A percentile compares a stretch with the other conserved stretches of the same genome.
These are phyloP conservation scores for Telopea speciosissima DNA, from an alignment of 177 flowering plant genomes.

Conservation along the genomic window DNA sequence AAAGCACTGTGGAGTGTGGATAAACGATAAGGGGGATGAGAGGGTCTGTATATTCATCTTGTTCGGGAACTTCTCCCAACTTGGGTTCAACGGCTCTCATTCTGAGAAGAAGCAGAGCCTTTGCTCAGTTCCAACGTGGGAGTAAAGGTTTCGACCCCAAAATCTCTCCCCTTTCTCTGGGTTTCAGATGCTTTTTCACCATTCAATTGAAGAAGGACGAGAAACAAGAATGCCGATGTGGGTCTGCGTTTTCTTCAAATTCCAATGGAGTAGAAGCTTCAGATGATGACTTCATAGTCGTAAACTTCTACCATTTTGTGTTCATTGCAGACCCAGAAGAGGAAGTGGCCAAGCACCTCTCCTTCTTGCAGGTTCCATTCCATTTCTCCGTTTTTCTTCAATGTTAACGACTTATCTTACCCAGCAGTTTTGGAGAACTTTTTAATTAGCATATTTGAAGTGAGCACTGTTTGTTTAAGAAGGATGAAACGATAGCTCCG, in stretches of 20 bases:
- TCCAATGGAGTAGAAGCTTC: neutral
- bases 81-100: neutral
- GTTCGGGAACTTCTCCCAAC: constrained; percentile 1
- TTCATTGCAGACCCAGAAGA: constrained; percentile 46
- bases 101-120: neutral
- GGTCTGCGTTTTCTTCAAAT: constrained; percentile 6
- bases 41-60: constrained; percentile 5
- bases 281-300: constrained; percentile 44
- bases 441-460: neutral
- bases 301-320: constrained; percentile 69
- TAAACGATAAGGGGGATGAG: neutral
- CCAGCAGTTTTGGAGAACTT: neutral
- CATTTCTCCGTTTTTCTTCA: neutral
- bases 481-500: neutral
- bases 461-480: neutral
- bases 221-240: neutral
- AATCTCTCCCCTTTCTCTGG: constrained; percentile 6
- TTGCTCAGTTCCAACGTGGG: neutral
- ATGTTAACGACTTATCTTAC: neutral
- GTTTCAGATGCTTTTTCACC: constrained; percentile 6
- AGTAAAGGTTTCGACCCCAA: neutral
- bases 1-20: too few relatives aligned
- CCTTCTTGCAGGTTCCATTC: constrained; percentile 52
- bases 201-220: neutral
- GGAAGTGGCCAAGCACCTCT: constrained; percentile 60